phyloP scores from a whole-genome alignment of 1,284 basidiomycete genomes.

The Trametes versicolor region DNA sequence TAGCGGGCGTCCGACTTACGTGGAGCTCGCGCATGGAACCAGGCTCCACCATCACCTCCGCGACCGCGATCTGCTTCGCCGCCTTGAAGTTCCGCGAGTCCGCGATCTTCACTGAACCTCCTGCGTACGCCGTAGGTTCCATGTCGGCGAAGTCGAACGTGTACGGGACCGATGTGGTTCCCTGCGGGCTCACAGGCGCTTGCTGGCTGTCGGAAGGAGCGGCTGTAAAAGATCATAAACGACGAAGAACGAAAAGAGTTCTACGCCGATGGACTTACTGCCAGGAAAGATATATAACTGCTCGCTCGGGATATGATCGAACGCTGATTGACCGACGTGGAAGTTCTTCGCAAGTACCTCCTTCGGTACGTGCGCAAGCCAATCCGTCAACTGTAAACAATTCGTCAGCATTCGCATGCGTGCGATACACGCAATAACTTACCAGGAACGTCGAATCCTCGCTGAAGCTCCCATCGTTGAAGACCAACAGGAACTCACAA shows the following conservation, averaged over 20 bases:
- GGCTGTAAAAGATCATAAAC: constrained; percentile 16
- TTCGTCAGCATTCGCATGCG: too few species aligned
- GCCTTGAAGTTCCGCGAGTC: constrained; percentile 67
- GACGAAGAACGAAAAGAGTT: constrained; percentile 8
- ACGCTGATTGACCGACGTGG: constrained; percentile 44
- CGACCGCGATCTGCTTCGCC: constrained; percentile 63
- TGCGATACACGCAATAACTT: not conserved
- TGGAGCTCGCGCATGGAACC: constrained; percentile 69
- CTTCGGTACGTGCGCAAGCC: constrained; percentile 54
- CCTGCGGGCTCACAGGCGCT: constrained; percentile 47
- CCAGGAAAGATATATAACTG: constrained; percentile 52
- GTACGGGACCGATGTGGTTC: constrained; percentile 55
- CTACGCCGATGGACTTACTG: constrained; percentile 32
- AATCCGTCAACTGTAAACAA: constrained; percentile 43
- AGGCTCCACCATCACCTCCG: constrained; percentile 65
- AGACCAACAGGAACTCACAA: constrained; percentile 73
- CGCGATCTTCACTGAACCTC: constrained; percentile 68
- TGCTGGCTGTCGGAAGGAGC: constrained; percentile 33
- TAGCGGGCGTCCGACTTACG: constrained; percentile 45
- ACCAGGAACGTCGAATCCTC: constrained; percentile 55
- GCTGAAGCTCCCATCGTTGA: constrained; percentile 51
- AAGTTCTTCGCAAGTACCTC: constrained; percentile 58
- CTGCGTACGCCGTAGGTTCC: constrained; percentile 51
- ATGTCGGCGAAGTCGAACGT: constrained; percentile 62
- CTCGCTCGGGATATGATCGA: constrained; percentile 45